Evolutionary conservation across 108 stramenopile genomes (phyloP), one percentile per base, ranked within the genome.

Genomic region (Fistulifera solaris): DNA sequence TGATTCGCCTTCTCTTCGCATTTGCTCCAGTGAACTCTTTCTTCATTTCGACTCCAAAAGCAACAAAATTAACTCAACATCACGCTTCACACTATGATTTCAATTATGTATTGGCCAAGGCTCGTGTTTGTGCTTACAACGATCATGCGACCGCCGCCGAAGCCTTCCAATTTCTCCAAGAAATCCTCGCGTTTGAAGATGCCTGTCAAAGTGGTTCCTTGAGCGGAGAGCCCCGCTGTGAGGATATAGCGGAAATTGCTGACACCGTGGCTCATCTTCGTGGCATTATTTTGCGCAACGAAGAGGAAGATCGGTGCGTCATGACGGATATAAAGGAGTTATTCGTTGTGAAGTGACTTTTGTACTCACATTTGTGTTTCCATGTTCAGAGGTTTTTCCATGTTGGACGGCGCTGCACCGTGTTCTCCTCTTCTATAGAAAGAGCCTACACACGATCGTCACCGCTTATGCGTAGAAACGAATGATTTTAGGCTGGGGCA

Each of bases 201-300:
- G 44, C 19, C 19, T 45, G 44, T 21, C 19, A 19, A 19, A 45
- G 44, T 45, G 44, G 44, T 4, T 5, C 3, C 3, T 21, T 45
- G 6, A 21, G 6, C 3, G 44, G 44, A 19, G 21, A 45, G 19
- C 19, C 16, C 19, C 44, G 57, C 12, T 72, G 71, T 45, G 63
- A 64, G 31, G 52, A 68, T 49, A 47, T 58, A 10, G 61, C 44
- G 21, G 19, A 13, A 5, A 64, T 66, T 11, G 66, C 71, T 31
- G 78, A 79, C 27, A 49, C 80, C 40, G 80, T 86, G 41, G 77
- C 70, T 4, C 49, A 48, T 0, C 55, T 86, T 40, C 72, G 77
- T 24, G 62, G 58, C 14, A 85, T 79, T 62, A 73, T 82, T 60
- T 48, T 25, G 5, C 18, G 48, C 24, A 23, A 45, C 38, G 50